Evolutionary conservation across 371 early-diverging fungal genomes (phyloP).

Genomic region (Rhizopus arrhizus): DNA sequence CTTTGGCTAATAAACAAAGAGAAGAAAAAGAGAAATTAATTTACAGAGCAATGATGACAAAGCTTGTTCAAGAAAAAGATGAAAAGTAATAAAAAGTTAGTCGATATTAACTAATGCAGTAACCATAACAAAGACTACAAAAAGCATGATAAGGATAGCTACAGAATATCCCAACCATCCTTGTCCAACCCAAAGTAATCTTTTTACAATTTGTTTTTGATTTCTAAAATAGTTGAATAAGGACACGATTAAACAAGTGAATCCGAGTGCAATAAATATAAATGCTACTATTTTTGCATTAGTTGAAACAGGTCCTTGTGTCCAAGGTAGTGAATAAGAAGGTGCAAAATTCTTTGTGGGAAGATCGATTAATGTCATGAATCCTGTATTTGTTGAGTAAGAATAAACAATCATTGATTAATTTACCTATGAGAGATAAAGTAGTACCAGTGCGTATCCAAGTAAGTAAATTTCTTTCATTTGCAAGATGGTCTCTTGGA

Average conservation of each 20-base stretch:
- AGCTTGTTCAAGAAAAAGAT: constrained; percentile 23
- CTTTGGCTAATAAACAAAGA: constrained; percentile 23
- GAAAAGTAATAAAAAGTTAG: not conserved
- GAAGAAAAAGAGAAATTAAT: constrained; percentile 30
- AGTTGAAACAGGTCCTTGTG: constrained; percentile 21
- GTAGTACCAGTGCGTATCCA: constrained; percentile 49
- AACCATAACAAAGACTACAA: constrained; percentile 46
- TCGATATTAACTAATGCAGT: constrained; percentile 31
- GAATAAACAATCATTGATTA: not conserved
- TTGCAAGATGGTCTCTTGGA: constrained; percentile 50
- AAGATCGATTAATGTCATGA: constrained; percentile 44
- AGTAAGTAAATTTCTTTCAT: constrained; percentile 39
- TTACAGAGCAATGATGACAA: constrained; percentile 40
- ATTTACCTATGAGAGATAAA: constrained; percentile 39
- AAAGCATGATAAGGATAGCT: constrained; percentile 36
- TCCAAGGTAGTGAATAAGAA: constrained; percentile 44
- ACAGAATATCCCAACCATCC: constrained; percentile 47
- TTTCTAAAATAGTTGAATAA: constrained; percentile 42
- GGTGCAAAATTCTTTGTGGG: constrained; percentile 42
- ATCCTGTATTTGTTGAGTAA: constrained; percentile 26
- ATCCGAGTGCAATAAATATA: constrained; percentile 40
- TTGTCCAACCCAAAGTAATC: constrained; percentile 41
- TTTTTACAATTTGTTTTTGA: constrained; percentile 34
- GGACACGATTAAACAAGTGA: constrained; percentile 35
- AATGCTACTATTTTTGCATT: constrained; percentile 35